These are phyloP conservation scores for Monilinia vaccinii-corymbosi DNA, from an alignment of 2,329 filamentous ascomycete species.

Conservation along the genomic window DNA sequence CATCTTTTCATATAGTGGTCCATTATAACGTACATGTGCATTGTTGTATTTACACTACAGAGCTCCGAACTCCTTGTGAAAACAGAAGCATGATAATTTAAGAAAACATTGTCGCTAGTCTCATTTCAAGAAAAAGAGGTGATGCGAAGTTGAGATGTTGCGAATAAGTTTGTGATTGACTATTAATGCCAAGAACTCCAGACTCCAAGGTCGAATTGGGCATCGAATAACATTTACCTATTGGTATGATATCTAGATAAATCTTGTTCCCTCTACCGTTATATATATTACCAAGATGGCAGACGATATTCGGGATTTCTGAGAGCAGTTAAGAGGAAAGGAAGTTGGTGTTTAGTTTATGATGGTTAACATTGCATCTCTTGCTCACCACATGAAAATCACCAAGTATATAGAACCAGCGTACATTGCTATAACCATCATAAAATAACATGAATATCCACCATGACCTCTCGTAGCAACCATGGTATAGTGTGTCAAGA, in stretches of 20 bases:
- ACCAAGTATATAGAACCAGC: neutral
- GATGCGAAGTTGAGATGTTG: neutral
- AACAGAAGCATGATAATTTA: neutral
- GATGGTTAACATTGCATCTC: neutral
- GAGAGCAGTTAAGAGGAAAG: too few relatives aligned
- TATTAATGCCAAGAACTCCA: neutral
- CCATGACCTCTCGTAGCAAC: neutral
- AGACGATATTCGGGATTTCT: neutral
- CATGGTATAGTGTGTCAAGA: neutral
- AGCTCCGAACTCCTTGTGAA: neutral
- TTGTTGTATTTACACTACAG: too few relatives aligned
- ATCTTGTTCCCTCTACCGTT: neutral
- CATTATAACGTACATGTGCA: too few relatives aligned
- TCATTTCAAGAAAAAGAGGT: neutral
- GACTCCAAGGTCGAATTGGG: neutral
- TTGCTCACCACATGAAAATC: neutral
- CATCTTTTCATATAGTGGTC: too few relatives aligned
- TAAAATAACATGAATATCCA: too few relatives aligned
- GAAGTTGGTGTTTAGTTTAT: neutral
- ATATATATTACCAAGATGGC: neutral
- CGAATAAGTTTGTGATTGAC: neutral
- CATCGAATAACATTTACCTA: neutral
- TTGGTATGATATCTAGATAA: neutral
- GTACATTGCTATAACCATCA: neutral
- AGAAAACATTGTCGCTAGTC: neutral